Conservation (phyloP, 495 filamentous ascomycete genomes). For the Aspergillus cristatus region DNA sequence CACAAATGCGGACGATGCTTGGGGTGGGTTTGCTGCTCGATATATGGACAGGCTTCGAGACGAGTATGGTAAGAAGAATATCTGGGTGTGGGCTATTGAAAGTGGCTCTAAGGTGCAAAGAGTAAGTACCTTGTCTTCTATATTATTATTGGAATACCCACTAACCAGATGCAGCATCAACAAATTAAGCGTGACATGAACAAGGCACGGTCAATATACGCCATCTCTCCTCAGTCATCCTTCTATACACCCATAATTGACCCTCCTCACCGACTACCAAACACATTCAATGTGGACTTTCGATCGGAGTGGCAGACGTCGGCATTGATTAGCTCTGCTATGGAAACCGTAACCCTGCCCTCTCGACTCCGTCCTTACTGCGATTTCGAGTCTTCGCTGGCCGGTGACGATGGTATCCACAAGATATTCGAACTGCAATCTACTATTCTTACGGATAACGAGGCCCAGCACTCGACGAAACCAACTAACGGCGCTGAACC, state of each 20-base stretch:
- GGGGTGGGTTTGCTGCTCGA: slow-evolving; percentile 76
- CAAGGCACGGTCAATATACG: slow-evolving; percentile 56
- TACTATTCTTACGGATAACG: slow-evolving; percentile 20
- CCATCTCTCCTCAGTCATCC: slow-evolving; percentile 60
- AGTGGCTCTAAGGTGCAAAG: slow-evolving; percentile 47
- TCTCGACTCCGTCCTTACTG: slow-evolving; percentile 53
- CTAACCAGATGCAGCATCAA: slow-evolving; percentile 23
- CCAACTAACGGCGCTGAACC: background rate
- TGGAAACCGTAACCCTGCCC: slow-evolving; percentile 75
- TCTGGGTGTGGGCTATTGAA: slow-evolving; percentile 83
- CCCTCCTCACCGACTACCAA: slow-evolving; percentile 47
- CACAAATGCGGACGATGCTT: slow-evolving; percentile 74
- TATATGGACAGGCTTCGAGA: slow-evolving; percentile 79
- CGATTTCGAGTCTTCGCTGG: slow-evolving; percentile 63
- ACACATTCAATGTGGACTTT: slow-evolving; percentile 51
- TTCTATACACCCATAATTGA: slow-evolving; percentile 71
- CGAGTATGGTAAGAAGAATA: slow-evolving; percentile 76
- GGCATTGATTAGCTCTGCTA: slow-evolving; percentile 63
- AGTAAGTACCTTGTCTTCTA: slow-evolving; percentile 43
- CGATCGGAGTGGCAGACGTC: slow-evolving; percentile 73
- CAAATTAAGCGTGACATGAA: slow-evolving; percentile 55
- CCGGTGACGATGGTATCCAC: slow-evolving; percentile 64
- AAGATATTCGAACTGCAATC: slow-evolving; percentile 67
- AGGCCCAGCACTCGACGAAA: slow-evolving; percentile 11
- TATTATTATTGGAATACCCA: slow-evolving; percentile 15